These are phyloP conservation scores for Chenopodium album DNA, from an alignment of 148 eudicot genomes.

Conservation along the genomic window DNA sequence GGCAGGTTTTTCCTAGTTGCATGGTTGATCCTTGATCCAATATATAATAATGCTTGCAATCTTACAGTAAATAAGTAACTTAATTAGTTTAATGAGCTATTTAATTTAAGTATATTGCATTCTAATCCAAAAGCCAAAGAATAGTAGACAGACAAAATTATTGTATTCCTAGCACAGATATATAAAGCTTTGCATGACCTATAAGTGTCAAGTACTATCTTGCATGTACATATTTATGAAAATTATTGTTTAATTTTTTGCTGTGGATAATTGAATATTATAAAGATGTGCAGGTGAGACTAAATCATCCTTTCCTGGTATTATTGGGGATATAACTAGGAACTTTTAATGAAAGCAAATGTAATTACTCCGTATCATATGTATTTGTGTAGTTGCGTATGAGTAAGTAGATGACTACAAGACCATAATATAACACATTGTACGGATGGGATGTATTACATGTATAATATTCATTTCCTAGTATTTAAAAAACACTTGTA, in stretches of 20 bases:
- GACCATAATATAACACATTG: too few relatives aligned
- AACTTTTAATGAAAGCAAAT: too few relatives aligned
- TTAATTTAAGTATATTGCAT: background rate
- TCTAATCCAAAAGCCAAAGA: too few relatives aligned
- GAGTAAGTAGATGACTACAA: too few relatives aligned
- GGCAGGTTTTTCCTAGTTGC: background rate
- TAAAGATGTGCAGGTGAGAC: background rate
- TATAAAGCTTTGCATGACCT: background rate
- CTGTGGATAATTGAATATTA: background rate
- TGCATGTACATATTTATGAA: too few relatives aligned
- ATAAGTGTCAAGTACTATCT: background rate
- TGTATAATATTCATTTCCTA: too few relatives aligned
- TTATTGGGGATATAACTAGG: background rate
- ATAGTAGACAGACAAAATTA: background rate
- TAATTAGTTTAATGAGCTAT: background rate
- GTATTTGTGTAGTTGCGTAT: too few relatives aligned
- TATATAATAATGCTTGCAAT: too few relatives aligned
- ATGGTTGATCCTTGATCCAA: background rate
- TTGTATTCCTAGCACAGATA: background rate
- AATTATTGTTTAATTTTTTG: background rate
- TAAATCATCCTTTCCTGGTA: background rate
- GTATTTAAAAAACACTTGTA: too few relatives aligned
- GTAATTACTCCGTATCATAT: too few relatives aligned
- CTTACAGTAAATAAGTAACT: too few relatives aligned
- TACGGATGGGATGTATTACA: too few relatives aligned